These are phyloP conservation scores for Apiotrichum laibachii DNA, from an alignment of 1,284 basidiomycete genomes.

Conservation along the genomic window DNA sequence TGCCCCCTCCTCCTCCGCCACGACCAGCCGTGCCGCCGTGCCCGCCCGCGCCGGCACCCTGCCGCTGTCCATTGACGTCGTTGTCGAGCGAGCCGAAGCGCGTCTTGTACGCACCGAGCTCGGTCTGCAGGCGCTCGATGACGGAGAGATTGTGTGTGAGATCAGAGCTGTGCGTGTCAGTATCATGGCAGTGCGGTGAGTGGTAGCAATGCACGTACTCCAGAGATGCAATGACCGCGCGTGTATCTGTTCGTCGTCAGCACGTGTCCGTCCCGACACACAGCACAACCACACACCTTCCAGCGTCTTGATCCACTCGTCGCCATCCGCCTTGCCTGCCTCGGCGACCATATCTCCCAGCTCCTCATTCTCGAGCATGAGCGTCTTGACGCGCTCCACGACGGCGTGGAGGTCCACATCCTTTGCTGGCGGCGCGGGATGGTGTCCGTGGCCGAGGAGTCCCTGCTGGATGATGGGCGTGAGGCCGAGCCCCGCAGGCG, in stretches of 20 bases:
- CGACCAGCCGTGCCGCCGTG: not conserved
- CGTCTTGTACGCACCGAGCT: conserved; percentile 32
- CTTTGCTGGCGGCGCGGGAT: not conserved
- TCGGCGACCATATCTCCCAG: conserved; percentile 46
- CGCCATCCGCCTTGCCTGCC: conserved; percentile 28
- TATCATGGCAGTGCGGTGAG: not conserved
- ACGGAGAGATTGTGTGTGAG: conserved; percentile 35
- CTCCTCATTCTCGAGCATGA: conserved; percentile 47
- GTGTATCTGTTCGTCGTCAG: conserved; percentile 32
- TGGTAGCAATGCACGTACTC: conserved; percentile 30
- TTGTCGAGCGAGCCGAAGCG: conserved; percentile 23
- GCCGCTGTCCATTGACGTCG: not conserved
- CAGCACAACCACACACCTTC: conserved; percentile 27
- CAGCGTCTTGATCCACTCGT: conserved; percentile 36
- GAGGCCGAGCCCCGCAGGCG: not conserved
- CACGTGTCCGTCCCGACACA: not conserved
- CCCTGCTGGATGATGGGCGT: not conserved
- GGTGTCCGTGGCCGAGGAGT: not conserved
- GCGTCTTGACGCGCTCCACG: conserved; percentile 36
- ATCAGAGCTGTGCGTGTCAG: conserved; percentile 30
- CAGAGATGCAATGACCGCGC: conserved; percentile 38
- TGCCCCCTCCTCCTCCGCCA: not conserved
- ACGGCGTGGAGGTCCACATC: conserved; percentile 36
- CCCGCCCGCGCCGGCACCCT: not conserved
- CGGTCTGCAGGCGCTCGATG: conserved; percentile 29